phyloP scores from a whole-genome alignment of 306 rosid species.

The Carpinus viminea region DNA sequence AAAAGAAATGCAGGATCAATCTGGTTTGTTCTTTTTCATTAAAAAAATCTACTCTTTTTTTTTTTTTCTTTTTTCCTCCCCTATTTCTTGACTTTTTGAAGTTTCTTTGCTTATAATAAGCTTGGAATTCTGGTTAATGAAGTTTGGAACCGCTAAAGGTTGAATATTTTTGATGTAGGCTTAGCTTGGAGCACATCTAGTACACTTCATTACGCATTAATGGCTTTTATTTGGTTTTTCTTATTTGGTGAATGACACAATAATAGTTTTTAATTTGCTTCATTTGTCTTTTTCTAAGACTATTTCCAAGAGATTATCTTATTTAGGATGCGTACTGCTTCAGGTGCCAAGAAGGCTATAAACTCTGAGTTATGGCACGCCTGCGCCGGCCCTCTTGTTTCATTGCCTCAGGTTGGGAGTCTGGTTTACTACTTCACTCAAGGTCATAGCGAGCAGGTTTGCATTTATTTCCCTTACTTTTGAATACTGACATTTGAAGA shows the following conservation, averaged over 20 bases:
- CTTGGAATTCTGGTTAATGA: neutral
- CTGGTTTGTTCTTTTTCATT: conserved; percentile 46
- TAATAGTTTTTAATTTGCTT: neutral
- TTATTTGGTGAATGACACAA: neutral
- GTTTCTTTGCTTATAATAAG: neutral
- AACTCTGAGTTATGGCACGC: conserved; percentile 98
- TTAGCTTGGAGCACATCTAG: neutral
- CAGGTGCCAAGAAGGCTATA: conserved; percentile 73
- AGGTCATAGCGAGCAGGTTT: conserved; percentile 98
- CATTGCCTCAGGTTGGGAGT: conserved; percentile 82
- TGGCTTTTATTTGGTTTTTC: neutral
- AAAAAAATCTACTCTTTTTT: neutral
- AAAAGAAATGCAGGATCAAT: conserved; percentile 88
- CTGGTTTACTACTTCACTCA: conserved; percentile 94
- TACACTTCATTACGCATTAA: neutral
- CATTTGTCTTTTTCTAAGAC: neutral
- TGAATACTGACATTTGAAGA: neutral
- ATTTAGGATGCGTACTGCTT: neutral
- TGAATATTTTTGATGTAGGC: neutral
- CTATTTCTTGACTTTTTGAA: no score
- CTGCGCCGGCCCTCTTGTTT: conserved; percentile 97
- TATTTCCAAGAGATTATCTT: neutral
- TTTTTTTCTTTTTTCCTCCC: neutral
- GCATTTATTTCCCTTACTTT: neutral
- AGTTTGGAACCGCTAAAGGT: neutral